Evolutionary conservation across 2,329 filamentous ascomycete genomes (phyloP).

Genomic region (Lecanosticta acicola): DNA sequence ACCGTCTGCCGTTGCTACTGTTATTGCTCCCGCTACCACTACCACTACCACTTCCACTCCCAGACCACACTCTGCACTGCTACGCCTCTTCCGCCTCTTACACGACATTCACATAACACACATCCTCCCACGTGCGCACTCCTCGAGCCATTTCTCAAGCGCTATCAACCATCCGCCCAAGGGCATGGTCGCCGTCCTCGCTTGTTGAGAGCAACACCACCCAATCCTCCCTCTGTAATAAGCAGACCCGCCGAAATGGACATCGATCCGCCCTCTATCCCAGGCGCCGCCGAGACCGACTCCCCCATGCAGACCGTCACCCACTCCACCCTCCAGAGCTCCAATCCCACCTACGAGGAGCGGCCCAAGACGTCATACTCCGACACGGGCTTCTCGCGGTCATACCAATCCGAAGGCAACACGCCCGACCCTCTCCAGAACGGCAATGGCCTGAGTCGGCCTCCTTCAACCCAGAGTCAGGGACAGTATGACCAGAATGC

Average conservation of each 20-base stretch:
- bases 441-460: slow-evolving; percentile 30
- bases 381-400: slow-evolving; percentile 43
- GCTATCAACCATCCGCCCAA: not conserved
- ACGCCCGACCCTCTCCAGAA: slow-evolving; percentile 32
- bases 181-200: not conserved
- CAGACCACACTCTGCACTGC: no score
- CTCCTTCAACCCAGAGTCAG: slow-evolving; percentile 28
- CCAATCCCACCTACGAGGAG: slow-evolving; percentile 34
- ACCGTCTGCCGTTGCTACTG: not conserved
- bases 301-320: slow-evolving; percentile 46
- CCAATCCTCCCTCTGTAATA: not conserved
- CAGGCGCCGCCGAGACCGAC: slow-evolving; percentile 44
- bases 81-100: no score
- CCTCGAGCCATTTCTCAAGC: no score
- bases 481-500: slow-evolving; percentile 28
- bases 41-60: not conserved
- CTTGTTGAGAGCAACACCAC: not conserved
- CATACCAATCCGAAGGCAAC: slow-evolving; percentile 41
- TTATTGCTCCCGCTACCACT: no score
- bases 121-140: no score
- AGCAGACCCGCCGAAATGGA: slow-evolving; percentile 14
- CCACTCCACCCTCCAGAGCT: slow-evolving; percentile 33
- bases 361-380: slow-evolving; percentile 52
- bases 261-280: slow-evolving; percentile 8
- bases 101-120: no score